Percentiles rank a stretch among this genome's conserved stretches.
Conservation (phyloP, 345 rosid genomes). For the Rhodomyrtus tomentosa region DNA sequence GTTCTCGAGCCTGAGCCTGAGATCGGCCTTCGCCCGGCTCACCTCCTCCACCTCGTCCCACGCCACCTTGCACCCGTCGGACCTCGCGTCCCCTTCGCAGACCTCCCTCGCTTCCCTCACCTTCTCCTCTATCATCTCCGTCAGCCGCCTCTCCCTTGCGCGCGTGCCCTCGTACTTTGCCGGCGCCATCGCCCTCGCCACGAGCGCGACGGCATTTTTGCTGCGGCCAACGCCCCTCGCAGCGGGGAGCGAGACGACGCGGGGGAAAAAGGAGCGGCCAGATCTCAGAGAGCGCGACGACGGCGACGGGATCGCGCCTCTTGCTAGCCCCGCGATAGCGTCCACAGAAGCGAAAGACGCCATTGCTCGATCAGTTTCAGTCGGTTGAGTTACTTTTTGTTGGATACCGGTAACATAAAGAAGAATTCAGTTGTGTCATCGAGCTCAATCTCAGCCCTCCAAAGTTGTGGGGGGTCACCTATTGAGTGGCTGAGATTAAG, state of each 20-base stretch:
- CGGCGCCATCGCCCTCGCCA: slow-evolving; percentile 7
- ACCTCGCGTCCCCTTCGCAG: slow-evolving; percentile 37
- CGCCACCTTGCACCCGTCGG: slow-evolving; percentile 70
- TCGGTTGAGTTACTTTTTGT: background rate
- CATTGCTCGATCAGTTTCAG: background rate
- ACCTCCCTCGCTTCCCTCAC: slow-evolving; percentile 68
- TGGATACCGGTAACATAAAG: background rate
- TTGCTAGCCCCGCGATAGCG: background rate
- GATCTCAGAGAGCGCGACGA: background rate
- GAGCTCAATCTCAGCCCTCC: background rate
- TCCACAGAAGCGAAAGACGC: background rate
- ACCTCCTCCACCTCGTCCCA: slow-evolving; percentile 96
- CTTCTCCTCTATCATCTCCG: slow-evolving; percentile 62
- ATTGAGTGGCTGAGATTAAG: background rate
- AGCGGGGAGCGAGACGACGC: background rate
- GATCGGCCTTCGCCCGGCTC: slow-evolving; percentile 82
- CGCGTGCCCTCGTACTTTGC: slow-evolving; percentile 63
- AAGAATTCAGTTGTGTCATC: too few relatives aligned
- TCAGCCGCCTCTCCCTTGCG: slow-evolving; percentile 50
- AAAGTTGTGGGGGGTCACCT: background rate
- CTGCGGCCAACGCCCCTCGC: background rate
- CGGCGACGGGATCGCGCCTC: background rate
- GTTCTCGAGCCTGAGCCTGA: slow-evolving; percentile 24
- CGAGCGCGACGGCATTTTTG: background rate
- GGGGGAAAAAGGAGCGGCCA: slow-evolving; percentile 43